phyloP scores from a whole-genome alignment of 2,329 filamentous ascomycete genomes.

The Beauveria rudraprayagi region DNA sequence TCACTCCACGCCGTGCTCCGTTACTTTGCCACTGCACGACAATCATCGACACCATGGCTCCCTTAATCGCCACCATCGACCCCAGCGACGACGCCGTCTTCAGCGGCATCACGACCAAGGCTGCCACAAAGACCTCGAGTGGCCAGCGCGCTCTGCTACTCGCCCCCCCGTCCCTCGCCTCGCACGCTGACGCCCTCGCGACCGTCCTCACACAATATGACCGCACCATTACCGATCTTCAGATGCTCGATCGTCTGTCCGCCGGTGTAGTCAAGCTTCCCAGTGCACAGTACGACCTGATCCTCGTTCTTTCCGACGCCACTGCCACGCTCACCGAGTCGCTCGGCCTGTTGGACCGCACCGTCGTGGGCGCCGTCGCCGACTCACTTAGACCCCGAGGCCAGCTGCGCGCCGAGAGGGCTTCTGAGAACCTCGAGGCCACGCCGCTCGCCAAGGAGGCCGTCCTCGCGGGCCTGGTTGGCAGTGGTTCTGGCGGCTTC shows the following conservation, averaged over 20 bases:
- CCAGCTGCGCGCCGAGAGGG: slow-evolving; percentile 60
- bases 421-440: slow-evolving; percentile 37
- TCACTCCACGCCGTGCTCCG: background rate
- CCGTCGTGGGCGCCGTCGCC: slow-evolving; percentile 62
- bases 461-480: slow-evolving; percentile 71
- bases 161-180: slow-evolving; percentile 81
- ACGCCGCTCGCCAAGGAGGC: slow-evolving; percentile 61
- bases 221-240: slow-evolving; percentile 72
- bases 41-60: slow-evolving; percentile 34
- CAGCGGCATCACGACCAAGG: background rate
- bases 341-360: slow-evolving; percentile 53
- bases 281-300: slow-evolving; percentile 67
- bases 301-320: slow-evolving; percentile 76
- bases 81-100: slow-evolving; percentile 44
- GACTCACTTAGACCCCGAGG: slow-evolving; percentile 63
- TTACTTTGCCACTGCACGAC: background rate
- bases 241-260: slow-evolving; percentile 93
- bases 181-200: slow-evolving; percentile 71
- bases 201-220: slow-evolving; percentile 65
- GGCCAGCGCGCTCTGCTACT: slow-evolving; percentile 65
- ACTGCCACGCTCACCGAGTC: slow-evolving; percentile 56
- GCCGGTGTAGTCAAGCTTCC: slow-evolving; percentile 74
- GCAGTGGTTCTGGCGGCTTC: slow-evolving; percentile 52
- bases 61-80: slow-evolving; percentile 47
- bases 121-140: slow-evolving; percentile 17